Percentiles rank a stretch among this genome's conserved stretches.
Evolutionary conservation across 768 basidiomycete genomes (phyloP).

Genomic region (Psilocybe subaeruginosa): DNA sequence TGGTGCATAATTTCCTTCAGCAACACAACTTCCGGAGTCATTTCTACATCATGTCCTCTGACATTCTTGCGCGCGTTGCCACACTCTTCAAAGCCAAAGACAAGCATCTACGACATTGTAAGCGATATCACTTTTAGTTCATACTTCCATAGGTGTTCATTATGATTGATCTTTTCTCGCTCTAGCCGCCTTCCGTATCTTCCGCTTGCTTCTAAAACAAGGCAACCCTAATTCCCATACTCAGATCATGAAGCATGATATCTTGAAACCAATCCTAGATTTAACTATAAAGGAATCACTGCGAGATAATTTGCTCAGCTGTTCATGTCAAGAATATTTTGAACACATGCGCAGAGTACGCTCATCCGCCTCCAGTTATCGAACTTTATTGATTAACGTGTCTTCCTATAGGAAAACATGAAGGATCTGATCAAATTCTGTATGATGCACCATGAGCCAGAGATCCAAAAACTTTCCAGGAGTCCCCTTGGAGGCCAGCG

Average conservation of each 20-base stretch:
- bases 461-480: conserved; percentile 65
- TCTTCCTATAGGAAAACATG: conserved; percentile 71
- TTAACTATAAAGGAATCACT: conserved; percentile 81
- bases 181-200: conserved; percentile 89
- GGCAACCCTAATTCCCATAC: conserved; percentile 76
- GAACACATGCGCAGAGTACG: conserved; percentile 87
- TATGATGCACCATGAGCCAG: conserved; percentile 74
- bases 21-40: conserved; percentile 94
- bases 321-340: conserved; percentile 95
- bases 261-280: conserved; percentile 82
- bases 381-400: neutral
- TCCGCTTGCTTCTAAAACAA: conserved; percentile 81
- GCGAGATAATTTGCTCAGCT: conserved; percentile 90
- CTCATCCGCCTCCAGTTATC: conserved; percentile 6
- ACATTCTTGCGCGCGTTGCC: conserved; percentile 74
- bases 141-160: conserved; percentile 1
- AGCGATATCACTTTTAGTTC: conserved; percentile 28
- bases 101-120: conserved; percentile 92
- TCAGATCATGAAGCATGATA: conserved; percentile 83
- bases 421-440: conserved; percentile 84
- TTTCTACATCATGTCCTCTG: conserved; percentile 84
- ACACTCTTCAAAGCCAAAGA: conserved; percentile 80
- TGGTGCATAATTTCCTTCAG: conserved; percentile 83
- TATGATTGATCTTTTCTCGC: neutral
- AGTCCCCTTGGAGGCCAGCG: conserved; percentile 64